A percentile compares a stretch with the other conserved stretches of the same genome.
Conservation (phyloP, 352 stramenopile genomes). For the Phytophthora kernoviae region DNA sequence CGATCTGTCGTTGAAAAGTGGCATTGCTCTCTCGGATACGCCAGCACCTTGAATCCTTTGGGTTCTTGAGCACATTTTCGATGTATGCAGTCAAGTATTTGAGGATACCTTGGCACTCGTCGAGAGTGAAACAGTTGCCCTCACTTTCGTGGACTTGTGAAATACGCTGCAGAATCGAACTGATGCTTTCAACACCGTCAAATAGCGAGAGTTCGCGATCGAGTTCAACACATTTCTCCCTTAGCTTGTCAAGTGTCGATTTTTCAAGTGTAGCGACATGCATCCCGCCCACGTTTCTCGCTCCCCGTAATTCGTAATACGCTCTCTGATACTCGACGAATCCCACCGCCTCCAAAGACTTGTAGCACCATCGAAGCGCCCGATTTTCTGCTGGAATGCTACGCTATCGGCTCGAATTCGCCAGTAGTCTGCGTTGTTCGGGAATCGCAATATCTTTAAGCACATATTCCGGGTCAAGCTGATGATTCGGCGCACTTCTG, state of each 20-base stretch:
- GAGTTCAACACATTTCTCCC: conserved; percentile 57
- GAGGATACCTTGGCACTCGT: conserved; percentile 52
- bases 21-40: conserved; percentile 65
- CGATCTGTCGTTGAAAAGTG: conserved; percentile 65
- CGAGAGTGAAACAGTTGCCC: conserved; percentile 36
- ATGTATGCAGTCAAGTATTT: conserved; percentile 46
- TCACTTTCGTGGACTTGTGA: conserved; percentile 29
- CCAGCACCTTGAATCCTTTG: conserved; percentile 72
- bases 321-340: conserved; percentile 62
- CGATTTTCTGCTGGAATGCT: conserved; percentile 68
- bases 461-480: conserved; percentile 56
- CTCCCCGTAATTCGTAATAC: conserved; percentile 60
- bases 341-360: conserved; percentile 59
- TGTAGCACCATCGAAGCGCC: conserved; percentile 62
- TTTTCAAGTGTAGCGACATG: conserved; percentile 50
- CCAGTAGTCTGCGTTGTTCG: conserved; percentile 79
- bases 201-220: conserved; percentile 61
- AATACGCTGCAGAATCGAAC: conserved; percentile 58
- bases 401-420: conserved; percentile 55
- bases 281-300: conserved; percentile 45
- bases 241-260: conserved; percentile 39
- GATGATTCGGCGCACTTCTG: conserved; percentile 61
- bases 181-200: conserved; percentile 69
- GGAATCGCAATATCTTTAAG: conserved; percentile 71
- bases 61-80: conserved; percentile 71